Conservation (phyloP, 225 moss, liverwort and hornwort species). For the Takakia lepidozioides region DNA sequence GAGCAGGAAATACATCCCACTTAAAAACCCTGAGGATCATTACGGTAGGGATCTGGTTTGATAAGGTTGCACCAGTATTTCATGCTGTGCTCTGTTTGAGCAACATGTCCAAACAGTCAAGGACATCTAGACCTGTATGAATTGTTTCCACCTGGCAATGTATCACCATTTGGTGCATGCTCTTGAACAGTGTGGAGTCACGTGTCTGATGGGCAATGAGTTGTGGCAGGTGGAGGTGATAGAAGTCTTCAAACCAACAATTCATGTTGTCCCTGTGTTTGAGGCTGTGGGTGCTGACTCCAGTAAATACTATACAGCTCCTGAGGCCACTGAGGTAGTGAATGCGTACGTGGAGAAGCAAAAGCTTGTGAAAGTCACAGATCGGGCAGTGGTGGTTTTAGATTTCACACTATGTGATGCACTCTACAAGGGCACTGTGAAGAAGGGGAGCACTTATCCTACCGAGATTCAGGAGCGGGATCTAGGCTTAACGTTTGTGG, state of each 20-base stretch:
- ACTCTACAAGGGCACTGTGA: slow-evolving; percentile 6
- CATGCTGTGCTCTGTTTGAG: no score
- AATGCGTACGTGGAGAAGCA: slow-evolving; percentile 2
- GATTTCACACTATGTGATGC: slow-evolving; percentile 6
- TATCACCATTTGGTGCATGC: no score
- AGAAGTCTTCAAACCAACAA: slow-evolving; percentile 4
- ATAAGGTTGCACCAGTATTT: no score
- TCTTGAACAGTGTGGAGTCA: no score
- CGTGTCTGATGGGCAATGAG: no score
- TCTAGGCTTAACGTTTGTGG: slow-evolving; percentile 1
- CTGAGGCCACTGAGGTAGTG: slow-evolving; percentile 1
- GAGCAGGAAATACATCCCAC: no score
- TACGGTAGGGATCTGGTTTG: no score
- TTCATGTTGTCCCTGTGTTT: slow-evolving; percentile 3
- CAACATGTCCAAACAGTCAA: no score
- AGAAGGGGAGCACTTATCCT: slow-evolving; percentile 4
- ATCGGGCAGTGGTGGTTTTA: background rate
- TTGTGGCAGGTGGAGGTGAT: background rate
- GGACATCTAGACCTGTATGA: no score
- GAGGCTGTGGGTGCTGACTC: slow-evolving; percentile 3
- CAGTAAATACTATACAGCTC: slow-evolving; percentile 6
- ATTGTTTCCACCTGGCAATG: no score
- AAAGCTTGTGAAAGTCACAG: slow-evolving; percentile 1
- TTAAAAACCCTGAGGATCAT: no score
- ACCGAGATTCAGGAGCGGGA: background rate